Evolutionary conservation across 2,329 filamentous ascomycete species (phyloP).

Genomic region (Colletotrichum salicis): DNA sequence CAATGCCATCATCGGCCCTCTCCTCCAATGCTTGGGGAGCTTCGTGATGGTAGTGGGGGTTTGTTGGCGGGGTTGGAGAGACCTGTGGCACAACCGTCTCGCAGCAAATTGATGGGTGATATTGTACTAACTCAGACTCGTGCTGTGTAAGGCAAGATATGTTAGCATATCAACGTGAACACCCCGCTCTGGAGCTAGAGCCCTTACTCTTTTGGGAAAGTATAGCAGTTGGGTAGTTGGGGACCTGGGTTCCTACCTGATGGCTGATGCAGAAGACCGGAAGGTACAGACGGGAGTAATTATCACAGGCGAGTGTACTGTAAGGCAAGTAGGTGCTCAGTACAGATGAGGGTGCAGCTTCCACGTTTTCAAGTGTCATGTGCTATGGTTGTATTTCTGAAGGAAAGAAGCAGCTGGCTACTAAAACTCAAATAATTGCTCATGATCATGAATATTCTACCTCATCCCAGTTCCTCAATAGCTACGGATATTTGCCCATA

Average conservation of each 20-base stretch:
- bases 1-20: constrained; percentile 20
- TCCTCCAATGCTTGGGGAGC: constrained; percentile 18
- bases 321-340: not conserved
- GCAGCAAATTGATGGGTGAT: not conserved
- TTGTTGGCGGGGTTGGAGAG: constrained; percentile 10
- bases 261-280: too few species aligned
- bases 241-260: too few species aligned
- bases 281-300: not conserved
- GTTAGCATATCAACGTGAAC: not conserved
- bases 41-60: constrained; percentile 5
- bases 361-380: not conserved
- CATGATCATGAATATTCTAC: not conserved
- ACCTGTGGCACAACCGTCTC: constrained; percentile 20
- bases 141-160: too few species aligned
- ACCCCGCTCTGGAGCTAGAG: not conserved
- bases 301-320: too few species aligned
- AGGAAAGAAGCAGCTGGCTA: not conserved
- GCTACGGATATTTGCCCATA: not conserved
- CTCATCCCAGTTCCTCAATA: not conserved
- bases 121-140: not conserved
- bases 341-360: not conserved
- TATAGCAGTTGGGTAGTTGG: constrained; percentile 17
- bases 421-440: not conserved
- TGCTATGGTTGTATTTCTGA: not conserved
- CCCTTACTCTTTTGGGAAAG: constrained; percentile 9